A percentile compares a stretch with the other conserved stretches of the same genome.
phyloP scores from a whole-genome alignment of 1,284 basidiomycete genomes.

The Boletellus deceptivus region DNA sequence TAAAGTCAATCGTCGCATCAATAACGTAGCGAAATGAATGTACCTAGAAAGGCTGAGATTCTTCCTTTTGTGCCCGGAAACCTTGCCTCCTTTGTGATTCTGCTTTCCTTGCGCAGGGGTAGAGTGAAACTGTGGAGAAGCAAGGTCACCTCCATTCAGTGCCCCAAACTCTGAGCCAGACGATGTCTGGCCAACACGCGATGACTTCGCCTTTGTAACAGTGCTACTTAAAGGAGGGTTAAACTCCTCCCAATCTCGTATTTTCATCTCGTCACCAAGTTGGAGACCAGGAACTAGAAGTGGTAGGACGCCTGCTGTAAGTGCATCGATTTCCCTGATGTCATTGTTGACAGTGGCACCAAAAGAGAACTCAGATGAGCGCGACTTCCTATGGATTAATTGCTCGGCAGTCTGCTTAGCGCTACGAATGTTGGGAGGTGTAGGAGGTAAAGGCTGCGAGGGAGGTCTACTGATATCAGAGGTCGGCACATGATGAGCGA shows the following conservation, averaged over 20 bases:
- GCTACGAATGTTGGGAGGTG: slow-evolving; percentile 57
- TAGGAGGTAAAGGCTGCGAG: slow-evolving; percentile 64
- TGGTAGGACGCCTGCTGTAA: slow-evolving; percentile 66
- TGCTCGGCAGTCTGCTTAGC: slow-evolving; percentile 40
- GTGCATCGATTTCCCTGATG: slow-evolving; percentile 63
- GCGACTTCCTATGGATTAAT: slow-evolving; percentile 55
- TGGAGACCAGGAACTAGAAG: slow-evolving; percentile 64
- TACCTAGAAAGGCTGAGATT: slow-evolving; percentile 63
- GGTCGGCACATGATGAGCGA: slow-evolving; percentile 40
- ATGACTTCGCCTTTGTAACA: slow-evolving; percentile 36
- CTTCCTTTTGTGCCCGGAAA: slow-evolving; percentile 52
- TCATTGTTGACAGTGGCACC: slow-evolving; percentile 47
- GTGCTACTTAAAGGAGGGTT: slow-evolving; percentile 42
- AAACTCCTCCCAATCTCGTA: slow-evolving; percentile 46
- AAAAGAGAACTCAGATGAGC: slow-evolving; percentile 61
- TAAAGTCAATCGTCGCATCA: neutral
- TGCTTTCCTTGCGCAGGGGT: slow-evolving; percentile 46
- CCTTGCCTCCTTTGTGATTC: slow-evolving; percentile 38
- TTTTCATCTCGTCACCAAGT: slow-evolving; percentile 52
- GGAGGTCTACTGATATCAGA: slow-evolving; percentile 48
- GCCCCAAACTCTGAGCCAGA: slow-evolving; percentile 15
- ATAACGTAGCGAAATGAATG: neutral
- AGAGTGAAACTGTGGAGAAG: slow-evolving; percentile 56
- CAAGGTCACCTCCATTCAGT: slow-evolving; percentile 35
- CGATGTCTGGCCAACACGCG: slow-evolving; percentile 4